Evolutionary conservation across 148 eudicot species (phyloP).

Genomic region (Camellia granthamiana): DNA sequence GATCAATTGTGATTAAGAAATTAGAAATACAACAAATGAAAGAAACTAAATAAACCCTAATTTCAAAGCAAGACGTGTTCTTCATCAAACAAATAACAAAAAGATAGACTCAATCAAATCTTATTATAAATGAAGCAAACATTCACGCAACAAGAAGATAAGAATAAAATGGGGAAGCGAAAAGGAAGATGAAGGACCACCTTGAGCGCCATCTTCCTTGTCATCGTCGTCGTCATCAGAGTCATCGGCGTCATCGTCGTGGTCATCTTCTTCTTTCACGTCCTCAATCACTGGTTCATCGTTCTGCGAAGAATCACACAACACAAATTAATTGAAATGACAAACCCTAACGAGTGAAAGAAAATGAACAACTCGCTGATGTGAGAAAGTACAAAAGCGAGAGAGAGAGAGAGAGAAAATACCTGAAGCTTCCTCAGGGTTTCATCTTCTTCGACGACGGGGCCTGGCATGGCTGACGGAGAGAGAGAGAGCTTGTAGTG

Average conservation of each 20-base stretch:
- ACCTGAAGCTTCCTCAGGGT: constrained; percentile 28
- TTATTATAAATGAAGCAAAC: no score
- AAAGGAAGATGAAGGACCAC: constrained; percentile 12
- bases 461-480: constrained; percentile 48
- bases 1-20: no score
- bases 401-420: no score
- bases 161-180: background rate
- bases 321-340: no score
- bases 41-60: background rate
- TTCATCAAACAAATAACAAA: background rate
- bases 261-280: constrained; percentile 39
- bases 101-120: background rate
- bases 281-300: constrained; percentile 40
- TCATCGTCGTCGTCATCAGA: constrained; percentile 53
- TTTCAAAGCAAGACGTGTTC: background rate
- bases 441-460: constrained; percentile 51
- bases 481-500: background rate
- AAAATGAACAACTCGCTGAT: background rate
- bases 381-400: background rate
- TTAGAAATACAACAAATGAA: no score
- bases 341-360: background rate
- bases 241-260: constrained; percentile 18
- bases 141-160: no score
- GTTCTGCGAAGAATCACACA: background rate
- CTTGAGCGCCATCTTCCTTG: constrained; percentile 41